These are phyloP conservation scores for Globisporangium nagaii DNA, from an alignment of 352 stramenopile species.

Conservation along the genomic window DNA sequence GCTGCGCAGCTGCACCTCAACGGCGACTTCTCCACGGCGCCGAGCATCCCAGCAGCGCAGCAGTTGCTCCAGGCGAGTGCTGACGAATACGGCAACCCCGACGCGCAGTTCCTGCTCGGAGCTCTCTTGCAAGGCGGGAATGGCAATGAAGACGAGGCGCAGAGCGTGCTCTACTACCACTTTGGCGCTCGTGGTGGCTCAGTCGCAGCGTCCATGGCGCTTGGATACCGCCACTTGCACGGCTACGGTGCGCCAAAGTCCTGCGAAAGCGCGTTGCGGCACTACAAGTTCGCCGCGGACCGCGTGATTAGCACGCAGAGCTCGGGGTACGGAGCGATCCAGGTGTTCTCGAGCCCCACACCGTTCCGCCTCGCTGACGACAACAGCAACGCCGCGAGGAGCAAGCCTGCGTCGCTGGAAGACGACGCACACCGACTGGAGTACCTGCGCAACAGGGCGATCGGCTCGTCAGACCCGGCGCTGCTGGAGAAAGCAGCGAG, in stretches of 20 bases:
- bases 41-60: conserved; percentile 17
- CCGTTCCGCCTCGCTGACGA: conserved; percentile 32
- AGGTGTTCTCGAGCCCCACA: conserved; percentile 32
- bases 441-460: conserved; percentile 39
- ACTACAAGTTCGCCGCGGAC: conserved; percentile 76
- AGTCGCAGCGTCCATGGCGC: conserved; percentile 43
- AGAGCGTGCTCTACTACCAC: conserved; percentile 40
- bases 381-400: conserved; percentile 15
- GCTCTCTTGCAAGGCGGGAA: conserved; percentile 14
- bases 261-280: conserved; percentile 47
- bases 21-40: conserved; percentile 2
- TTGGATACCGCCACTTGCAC: conserved; percentile 60
- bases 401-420: conserved; percentile 12
- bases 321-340: conserved; percentile 17
- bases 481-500: conserved; percentile 45
- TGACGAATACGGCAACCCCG: conserved; percentile 9
- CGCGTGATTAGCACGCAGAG: conserved; percentile 29
- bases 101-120: conserved; percentile 46
- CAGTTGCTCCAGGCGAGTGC: conserved; percentile 43
- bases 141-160: conserved; percentile 7
- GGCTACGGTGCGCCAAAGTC: conserved; percentile 42
- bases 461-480: conserved; percentile 14
- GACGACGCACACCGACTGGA: conserved; percentile 41
- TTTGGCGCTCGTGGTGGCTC: conserved; percentile 48
- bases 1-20: conserved; percentile 37